Evolutionary conservation across 805 yeast genomes (phyloP), one percentile per base, ranked within the genome.

Genomic region (Cyberlindnera saturnus): DNA sequence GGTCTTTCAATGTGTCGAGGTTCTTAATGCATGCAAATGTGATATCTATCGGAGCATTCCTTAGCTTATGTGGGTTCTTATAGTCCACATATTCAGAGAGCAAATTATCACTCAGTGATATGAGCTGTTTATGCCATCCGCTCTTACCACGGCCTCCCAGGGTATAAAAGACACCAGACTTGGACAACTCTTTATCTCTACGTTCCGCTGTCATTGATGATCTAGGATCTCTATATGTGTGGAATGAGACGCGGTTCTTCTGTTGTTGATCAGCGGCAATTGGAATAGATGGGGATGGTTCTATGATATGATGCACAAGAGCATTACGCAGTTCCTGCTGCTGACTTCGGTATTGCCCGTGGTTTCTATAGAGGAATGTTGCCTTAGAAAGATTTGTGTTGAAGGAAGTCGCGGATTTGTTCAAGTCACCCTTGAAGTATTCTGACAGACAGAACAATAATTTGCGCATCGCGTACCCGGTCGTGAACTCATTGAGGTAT

Each of bases 81-180:
- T 95, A 88, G 62, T 87, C 89, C 36, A 82, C 72, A 57, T 75
- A 87, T 56, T 87, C 93, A 36, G 71, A 69, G 34, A 88, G 64
- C 45, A 71, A 74, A 2, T 91, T 89, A n/a, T 78, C 75, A 13
- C 75, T 73, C 39, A 87, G 66, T 0, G 81, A 86, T 1, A 88
- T 85, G 90, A 95, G 86, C 59, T 83, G 89, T 55, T 86, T 87
- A 60, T 87, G 95, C 96, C 96, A 89, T 3, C 84, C 53, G 10
- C 42, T 36, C 17, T 43, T 44, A 18, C 46, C 45, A 29, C 44
- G 40, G 9, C 53, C 51, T 8, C 53, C 53, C 17, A 50, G 43
- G 1, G 51, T 44, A 34, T 34, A 35, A 2, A 47, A 37, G 6
- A 43, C 33, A 29, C 50, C 53, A 15, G 47, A 39, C 17, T 43